A percentile compares a stretch with the other conserved stretches of the same genome.
phyloP scores from a whole-genome alignment of 169 alveolate genomes.

The Perkinsus marinus region DNA sequence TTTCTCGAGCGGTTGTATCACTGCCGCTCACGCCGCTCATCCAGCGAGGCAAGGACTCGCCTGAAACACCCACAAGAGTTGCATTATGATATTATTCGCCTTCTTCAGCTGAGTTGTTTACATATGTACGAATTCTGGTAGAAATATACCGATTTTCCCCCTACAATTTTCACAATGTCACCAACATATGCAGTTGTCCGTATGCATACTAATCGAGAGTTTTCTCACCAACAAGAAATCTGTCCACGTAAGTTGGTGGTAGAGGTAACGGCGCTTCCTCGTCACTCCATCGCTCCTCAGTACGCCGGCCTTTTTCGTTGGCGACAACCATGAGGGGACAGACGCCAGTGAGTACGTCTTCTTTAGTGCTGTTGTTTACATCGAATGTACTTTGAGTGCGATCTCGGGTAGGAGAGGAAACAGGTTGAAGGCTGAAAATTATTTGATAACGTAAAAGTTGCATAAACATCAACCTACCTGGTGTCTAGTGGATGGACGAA shows the following conservation, averaged over 20 bases:
- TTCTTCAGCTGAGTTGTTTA: too few relatives aligned
- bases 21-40: background rate
- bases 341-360: background rate
- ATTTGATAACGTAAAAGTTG: background rate
- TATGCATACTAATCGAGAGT: too few relatives aligned
- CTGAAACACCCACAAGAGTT: background rate
- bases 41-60: background rate
- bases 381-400: background rate
- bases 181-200: too few relatives aligned
- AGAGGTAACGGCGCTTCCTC: background rate
- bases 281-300: background rate
- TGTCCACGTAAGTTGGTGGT: background rate
- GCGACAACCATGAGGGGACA: background rate
- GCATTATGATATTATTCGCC: background rate
- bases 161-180: too few relatives aligned
- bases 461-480: background rate
- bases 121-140: too few relatives aligned
- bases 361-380: background rate
- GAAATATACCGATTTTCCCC: too few relatives aligned
- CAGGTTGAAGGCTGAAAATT: background rate
- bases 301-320: background rate
- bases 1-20: background rate
- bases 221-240: background rate
- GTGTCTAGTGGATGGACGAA: background rate
- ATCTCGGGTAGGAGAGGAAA: background rate